A percentile compares a stretch with the other conserved stretches of the same genome.
Conservation (phyloP, 1,139 yeast species). For the Taphrina sp. region DNA sequence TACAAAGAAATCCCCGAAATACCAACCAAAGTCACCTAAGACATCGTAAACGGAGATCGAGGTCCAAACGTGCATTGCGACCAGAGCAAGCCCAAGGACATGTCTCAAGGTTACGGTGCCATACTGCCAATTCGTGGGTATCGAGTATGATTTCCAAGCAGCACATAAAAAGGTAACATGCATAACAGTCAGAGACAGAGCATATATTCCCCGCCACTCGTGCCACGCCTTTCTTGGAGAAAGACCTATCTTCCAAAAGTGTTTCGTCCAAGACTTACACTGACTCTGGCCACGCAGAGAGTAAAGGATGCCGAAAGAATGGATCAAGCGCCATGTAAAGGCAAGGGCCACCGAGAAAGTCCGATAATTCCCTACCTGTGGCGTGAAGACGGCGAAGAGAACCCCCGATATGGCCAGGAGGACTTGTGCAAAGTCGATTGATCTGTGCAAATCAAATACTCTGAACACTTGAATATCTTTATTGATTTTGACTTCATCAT, state of each 20-base stretch:
- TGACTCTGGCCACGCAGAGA: constrained; percentile 62
- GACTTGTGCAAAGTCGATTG: constrained; percentile 62
- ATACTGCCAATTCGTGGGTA: constrained; percentile 32
- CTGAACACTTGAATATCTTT: constrained; percentile 41
- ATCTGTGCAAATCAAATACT: constrained; percentile 65
- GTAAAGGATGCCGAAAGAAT: constrained; percentile 55
- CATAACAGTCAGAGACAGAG: constrained; percentile 50
- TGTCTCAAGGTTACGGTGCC: constrained; percentile 53
- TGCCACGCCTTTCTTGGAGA: constrained; percentile 68
- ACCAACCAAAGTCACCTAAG: constrained; percentile 86
- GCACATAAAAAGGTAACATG: constrained; percentile 46
- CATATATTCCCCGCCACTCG: constrained; percentile 75
- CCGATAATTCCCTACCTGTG: constrained; percentile 43
- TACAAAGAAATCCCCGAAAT: constrained; percentile 81
- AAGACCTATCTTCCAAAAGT: constrained; percentile 65
- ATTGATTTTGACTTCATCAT: constrained; percentile 1
- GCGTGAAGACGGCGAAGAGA: constrained; percentile 51
- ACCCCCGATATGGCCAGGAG: constrained; percentile 49
- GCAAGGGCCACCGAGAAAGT: constrained; percentile 52
- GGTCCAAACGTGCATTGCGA: constrained; percentile 69
- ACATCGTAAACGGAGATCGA: constrained; percentile 68
- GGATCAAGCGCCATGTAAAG: constrained; percentile 53
- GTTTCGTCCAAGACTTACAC: constrained; percentile 62
- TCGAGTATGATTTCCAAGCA: constrained; percentile 32
- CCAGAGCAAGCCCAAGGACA: constrained; percentile 56